A percentile compares a stretch with the other conserved stretches of the same genome.
Conservation (phyloP, 1,139 yeast species). For the Wickerhamomyces sp. region DNA sequence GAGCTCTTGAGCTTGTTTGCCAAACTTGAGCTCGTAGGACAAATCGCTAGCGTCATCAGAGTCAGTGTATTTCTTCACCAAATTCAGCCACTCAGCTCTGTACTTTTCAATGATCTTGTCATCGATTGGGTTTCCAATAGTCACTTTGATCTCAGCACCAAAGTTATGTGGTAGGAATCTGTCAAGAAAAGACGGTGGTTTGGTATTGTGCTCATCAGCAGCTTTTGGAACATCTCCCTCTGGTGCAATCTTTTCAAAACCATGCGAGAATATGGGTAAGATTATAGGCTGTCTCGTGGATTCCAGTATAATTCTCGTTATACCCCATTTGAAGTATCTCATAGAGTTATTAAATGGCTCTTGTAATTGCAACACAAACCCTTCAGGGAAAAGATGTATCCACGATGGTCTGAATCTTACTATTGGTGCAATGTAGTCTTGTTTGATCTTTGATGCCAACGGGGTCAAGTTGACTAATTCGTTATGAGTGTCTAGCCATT, state of each 20-base stretch:
- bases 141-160: slow-evolving; percentile 64
- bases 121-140: slow-evolving; percentile 68
- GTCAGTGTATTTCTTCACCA: slow-evolving; percentile 52
- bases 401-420: slow-evolving; percentile 68
- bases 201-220: slow-evolving; percentile 14
- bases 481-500: slow-evolving; percentile 14
- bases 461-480: slow-evolving; percentile 2
- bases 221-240: slow-evolving; percentile 53
- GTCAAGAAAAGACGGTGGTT: slow-evolving; percentile 33
- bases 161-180: slow-evolving; percentile 61
- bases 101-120: slow-evolving; percentile 56
- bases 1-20: slow-evolving; percentile 56
- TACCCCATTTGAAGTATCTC: slow-evolving; percentile 97
- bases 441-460: slow-evolving; percentile 14
- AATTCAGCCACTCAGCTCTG: slow-evolving; percentile 62
- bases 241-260: slow-evolving; percentile 85
- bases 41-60: slow-evolving; percentile 51
- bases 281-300: slow-evolving; percentile 80
- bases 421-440: slow-evolving; percentile 39
- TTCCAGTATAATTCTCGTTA: slow-evolving; percentile 77
- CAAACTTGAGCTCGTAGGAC: slow-evolving; percentile 56
- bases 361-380: slow-evolving; percentile 81
- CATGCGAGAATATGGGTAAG: slow-evolving; percentile 83
- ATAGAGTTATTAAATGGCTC: slow-evolving; percentile 79
- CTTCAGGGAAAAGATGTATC: slow-evolving; percentile 96